Evolutionary conservation across 2,329 filamentous ascomycete species (phyloP).

Genomic region (Xylaria digitata): DNA sequence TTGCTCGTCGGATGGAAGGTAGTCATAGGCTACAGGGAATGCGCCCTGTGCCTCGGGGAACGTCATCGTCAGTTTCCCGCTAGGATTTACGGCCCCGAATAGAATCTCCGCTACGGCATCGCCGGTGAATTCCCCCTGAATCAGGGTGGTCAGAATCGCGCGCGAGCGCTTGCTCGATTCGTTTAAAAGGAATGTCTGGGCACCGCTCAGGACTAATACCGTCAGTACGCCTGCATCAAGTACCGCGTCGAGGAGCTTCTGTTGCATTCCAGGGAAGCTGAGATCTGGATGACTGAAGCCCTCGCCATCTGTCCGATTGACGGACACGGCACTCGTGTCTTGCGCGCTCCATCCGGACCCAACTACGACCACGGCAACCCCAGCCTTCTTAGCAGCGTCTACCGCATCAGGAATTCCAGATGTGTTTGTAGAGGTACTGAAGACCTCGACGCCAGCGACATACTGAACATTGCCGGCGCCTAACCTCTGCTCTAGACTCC

Average conservation of each 20-base stretch:
- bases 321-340: too few relatives aligned
- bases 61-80: slow-evolving; percentile 55
- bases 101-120: slow-evolving; percentile 71
- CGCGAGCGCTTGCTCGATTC: slow-evolving; percentile 55
- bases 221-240: too few relatives aligned
- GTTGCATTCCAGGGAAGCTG: too few relatives aligned
- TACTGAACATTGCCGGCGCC: not conserved
- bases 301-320: too few relatives aligned
- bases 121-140: slow-evolving; percentile 73
- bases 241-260: too few relatives aligned
- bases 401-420: slow-evolving; percentile 37
- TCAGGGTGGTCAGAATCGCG: slow-evolving; percentile 70
- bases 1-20: slow-evolving; percentile 71
- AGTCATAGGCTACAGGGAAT: slow-evolving; percentile 72
- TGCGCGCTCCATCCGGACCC: slow-evolving; percentile 36
- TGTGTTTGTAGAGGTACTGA: not conserved
- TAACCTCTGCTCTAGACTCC: not conserved
- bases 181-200: slow-evolving; percentile 49
- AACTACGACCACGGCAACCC: slow-evolving; percentile 48
- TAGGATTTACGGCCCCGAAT: slow-evolving; percentile 70
- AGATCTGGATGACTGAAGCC: too few relatives aligned
- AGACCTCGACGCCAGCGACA: not conserved
- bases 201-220: slow-evolving; percentile 39
- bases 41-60: slow-evolving; percentile 60
- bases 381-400: slow-evolving; percentile 45